Percentiles rank a stretch among this genome's conserved stretches.
These are phyloP conservation scores for Hanseniaspora lachancei DNA, from an alignment of 805 yeast species.

Conservation along the genomic window DNA sequence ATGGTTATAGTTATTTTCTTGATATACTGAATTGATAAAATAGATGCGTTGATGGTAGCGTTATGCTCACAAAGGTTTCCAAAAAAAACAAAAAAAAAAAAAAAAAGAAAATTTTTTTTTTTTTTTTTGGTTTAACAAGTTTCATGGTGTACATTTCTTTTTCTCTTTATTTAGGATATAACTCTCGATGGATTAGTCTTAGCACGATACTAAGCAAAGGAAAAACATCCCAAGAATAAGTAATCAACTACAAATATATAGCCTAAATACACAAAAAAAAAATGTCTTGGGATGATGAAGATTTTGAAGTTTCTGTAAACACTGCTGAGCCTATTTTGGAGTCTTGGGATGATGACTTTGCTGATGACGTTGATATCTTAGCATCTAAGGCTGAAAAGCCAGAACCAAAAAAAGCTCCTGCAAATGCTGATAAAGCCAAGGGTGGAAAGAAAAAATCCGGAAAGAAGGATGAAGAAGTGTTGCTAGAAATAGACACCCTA, in stretches of 20 bases:
- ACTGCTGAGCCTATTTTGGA: conserved; percentile 42
- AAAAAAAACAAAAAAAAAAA: neutral
- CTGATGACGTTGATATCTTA: conserved; percentile 30
- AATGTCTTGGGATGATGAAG: conserved; percentile 68
- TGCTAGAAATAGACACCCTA: conserved; percentile 49
- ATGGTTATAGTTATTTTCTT: no score
- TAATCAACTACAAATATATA: neutral
- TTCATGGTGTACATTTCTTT: neutral
- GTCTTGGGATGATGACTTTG: conserved; percentile 71
- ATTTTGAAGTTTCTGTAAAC: conserved; percentile 54
- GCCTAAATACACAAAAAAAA: neutral
- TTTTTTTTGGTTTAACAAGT: conserved; percentile 3
- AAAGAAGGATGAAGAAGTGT: conserved; percentile 30
- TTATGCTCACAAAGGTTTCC: no score
- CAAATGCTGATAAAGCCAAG: conserved; percentile 22
- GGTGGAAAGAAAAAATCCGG: conserved; percentile 26
- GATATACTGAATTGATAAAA: no score
- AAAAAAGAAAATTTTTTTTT: neutral
- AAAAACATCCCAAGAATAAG: neutral
- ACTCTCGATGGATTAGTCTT: no score
- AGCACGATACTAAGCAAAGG: no score
- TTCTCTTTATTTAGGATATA: no score
- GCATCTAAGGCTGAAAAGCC: conserved; percentile 79
- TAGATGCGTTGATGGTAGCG: no score
- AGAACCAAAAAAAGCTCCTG: conserved; percentile 23